Conservation (phyloP, 2,329 filamentous ascomycete genomes). For the Fusarium decemcellulare region DNA sequence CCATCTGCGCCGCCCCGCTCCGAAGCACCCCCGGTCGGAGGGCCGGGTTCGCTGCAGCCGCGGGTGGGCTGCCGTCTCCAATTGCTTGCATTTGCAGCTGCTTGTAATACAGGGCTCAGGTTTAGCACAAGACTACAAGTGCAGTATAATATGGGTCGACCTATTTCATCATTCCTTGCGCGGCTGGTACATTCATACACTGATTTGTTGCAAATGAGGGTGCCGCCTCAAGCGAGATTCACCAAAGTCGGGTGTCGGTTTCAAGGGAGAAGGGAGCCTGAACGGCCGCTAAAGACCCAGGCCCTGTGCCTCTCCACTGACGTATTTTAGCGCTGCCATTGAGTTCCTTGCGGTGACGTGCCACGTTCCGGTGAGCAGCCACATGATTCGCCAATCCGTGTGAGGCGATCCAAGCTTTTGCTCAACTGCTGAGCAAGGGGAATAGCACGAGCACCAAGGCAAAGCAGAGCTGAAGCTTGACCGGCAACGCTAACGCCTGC, state of each 20-base stretch:
- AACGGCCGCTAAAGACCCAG: conserved; percentile 28
- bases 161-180: too few relatives aligned
- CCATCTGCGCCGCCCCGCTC: conserved; percentile 21
- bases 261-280: conserved; percentile 2
- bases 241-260: neutral
- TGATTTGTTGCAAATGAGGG: too few relatives aligned
- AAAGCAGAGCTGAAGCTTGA: too few relatives aligned
- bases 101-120: neutral
- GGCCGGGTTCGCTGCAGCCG: neutral
- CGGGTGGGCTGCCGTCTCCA: neutral
- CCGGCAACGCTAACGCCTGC: neutral
- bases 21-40: conserved; percentile 10
- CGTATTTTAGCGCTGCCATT: conserved; percentile 21
- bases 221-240: neutral
- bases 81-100: conserved; percentile 10
- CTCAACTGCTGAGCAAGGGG: conserved; percentile 4
- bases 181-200: too few relatives aligned
- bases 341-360: conserved; percentile 33
- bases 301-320: too few relatives aligned
- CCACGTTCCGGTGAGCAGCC: conserved; percentile 28
- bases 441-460: too few relatives aligned
- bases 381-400: conserved; percentile 36
- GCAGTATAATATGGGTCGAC: too few relatives aligned
- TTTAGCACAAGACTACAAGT: too few relatives aligned
- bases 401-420: conserved; percentile 25